Conservation (phyloP, 73 alveolate species). For the Paramecium sonneborni region DNA sequence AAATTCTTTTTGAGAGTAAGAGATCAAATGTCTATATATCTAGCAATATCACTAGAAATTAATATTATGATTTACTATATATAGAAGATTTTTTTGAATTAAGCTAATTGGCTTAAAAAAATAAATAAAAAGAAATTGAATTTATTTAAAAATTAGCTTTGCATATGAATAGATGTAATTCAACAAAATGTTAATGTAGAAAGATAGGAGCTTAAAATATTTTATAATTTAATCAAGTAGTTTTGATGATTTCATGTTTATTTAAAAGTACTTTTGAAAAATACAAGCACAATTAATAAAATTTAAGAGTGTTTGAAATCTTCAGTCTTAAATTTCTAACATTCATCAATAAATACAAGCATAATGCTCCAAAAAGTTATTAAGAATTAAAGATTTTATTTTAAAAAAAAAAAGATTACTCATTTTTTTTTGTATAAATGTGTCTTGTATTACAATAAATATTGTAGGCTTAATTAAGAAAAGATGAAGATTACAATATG, state of each 20-base stretch:
- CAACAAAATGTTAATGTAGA: constrained; percentile 12
- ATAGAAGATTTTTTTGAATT: constrained; percentile 38
- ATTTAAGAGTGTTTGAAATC: neutral
- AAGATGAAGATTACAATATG: constrained; percentile 19
- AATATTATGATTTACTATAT: neutral
- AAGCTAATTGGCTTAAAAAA: constrained; percentile 10
- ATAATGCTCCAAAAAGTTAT: constrained; percentile 40
- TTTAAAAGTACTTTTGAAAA: constrained; percentile 19
- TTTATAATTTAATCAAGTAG: neutral
- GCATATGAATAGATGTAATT: neutral
- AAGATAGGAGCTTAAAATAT: neutral
- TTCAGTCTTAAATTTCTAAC: constrained; percentile 17
- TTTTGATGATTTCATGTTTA: neutral
- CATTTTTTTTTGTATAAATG: neutral
- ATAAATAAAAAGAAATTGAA: neutral
- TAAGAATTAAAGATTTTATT: constrained; percentile 35
- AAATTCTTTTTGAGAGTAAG: neutral
- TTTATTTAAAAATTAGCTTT: neutral
- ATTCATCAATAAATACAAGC: neutral
- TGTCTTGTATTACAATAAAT: neutral
- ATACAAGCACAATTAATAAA: neutral
- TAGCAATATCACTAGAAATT: neutral
- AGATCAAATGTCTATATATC: neutral
- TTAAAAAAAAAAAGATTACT: constrained; percentile 4
- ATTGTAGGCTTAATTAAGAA: neutral